phyloP scores from a whole-genome alignment of 148 eudicot genomes.

The Camellia japonica region DNA sequence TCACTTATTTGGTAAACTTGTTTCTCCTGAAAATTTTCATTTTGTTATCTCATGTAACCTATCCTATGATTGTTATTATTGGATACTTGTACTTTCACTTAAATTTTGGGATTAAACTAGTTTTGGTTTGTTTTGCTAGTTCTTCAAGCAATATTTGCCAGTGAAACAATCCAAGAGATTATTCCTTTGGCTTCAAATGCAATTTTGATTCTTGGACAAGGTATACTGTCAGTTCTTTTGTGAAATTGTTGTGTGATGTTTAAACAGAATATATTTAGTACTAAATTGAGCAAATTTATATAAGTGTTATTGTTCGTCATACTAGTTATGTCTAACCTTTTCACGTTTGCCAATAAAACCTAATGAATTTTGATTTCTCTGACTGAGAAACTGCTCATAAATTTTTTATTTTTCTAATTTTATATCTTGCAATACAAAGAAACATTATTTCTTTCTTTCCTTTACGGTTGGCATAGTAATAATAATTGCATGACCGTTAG shows the following conservation, averaged over 20 bases:
- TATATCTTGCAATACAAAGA: neutral
- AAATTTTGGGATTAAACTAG: neutral
- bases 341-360: neutral
- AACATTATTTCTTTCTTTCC: neutral
- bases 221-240: constrained; percentile 35
- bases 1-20: neutral
- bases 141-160: constrained; percentile 59
- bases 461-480: neutral
- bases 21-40: neutral
- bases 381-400: neutral
- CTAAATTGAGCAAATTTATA: too few relatives aligned
- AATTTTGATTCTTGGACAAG: constrained; percentile 84
- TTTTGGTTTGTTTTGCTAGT: constrained; percentile 38
- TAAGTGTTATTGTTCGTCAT: too few relatives aligned
- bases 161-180: constrained; percentile 75
- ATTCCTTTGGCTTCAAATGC: constrained; percentile 60
- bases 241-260: neutral
- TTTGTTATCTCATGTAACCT: neutral
- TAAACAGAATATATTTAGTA: too few relatives aligned
- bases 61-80: neutral
- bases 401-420: neutral
- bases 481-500: neutral
- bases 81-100: neutral
- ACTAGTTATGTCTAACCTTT: neutral
- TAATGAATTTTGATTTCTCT: neutral